Evolutionary conservation across 331 rosid species (phyloP), one percentile per base, ranked within the genome.

Genomic region (Rhamnella rubrinervis): DNA sequence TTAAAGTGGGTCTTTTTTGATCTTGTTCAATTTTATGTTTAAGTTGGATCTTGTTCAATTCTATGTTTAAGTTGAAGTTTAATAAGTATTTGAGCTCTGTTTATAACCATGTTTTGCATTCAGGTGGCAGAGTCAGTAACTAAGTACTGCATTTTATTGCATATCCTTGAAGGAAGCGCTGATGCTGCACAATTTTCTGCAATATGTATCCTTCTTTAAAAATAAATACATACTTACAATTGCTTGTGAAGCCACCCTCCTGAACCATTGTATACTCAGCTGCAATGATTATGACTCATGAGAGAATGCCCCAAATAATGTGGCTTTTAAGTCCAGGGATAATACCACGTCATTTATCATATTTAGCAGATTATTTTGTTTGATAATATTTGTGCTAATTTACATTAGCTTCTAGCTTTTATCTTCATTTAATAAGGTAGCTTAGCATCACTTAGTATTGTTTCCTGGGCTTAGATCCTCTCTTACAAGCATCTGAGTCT

Each of bases 161-260:
- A 83, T 74, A 67, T 86, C 26, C 71, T 73, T 31, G 78, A 79
- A 60, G 88, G 82, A 76, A 73, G 86, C 71, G 62, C 62, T n/a
- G 85, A 81, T 71, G 91, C 84, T 51, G 68, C 81, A 31, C 74
- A 86, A 66, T 83, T 86, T 71, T 75, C 83, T 26, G 80, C 88
- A 35, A 78, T 86, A 70, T 86, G 91, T 83, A 86, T 86, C 90
- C 87, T 77, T 38, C 47, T 61, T 31, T 19, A 7, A 35, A 44
- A 10, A 41, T n/a, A 0, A 17, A 3, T 18, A 31, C 21, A 9
- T 46, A 23, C 50, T 15, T 37, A 41, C 23, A 58, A 44, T 77
- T 66, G 20, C 49, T 39, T 72, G 2, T 4, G 58, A 57, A 26
- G 63, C 59, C 19, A 31, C 38, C 50, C 52, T 58, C 18, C 25